Evolutionary conservation across 345 rosid genomes (phyloP).

Genomic region (rapeseed (Brassica napus)): DNA sequence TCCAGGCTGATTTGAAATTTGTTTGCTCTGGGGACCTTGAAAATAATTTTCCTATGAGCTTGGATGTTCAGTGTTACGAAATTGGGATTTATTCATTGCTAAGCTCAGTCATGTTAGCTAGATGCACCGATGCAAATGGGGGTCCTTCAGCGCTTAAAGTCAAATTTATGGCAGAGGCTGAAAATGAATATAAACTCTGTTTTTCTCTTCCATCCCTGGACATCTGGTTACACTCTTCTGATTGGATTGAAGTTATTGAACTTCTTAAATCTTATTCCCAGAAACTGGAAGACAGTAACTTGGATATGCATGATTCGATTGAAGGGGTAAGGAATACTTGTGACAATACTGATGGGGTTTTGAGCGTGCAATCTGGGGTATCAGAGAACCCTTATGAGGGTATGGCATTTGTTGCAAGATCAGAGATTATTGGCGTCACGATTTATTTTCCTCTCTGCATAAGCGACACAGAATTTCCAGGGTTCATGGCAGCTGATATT

Average conservation of each 20-base stretch:
- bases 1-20: slow-evolving; percentile 61
- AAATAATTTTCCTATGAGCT: slow-evolving; percentile 46
- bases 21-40: slow-evolving; percentile 55
- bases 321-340: slow-evolving; percentile 28
- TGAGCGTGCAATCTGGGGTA: slow-evolving; percentile 29
- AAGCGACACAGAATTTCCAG: slow-evolving; percentile 36
- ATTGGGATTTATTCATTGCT: slow-evolving; percentile 53
- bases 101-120: slow-evolving; percentile 58
- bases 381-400: slow-evolving; percentile 31
- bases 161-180: slow-evolving; percentile 46
- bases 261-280: slow-evolving; percentile 41
- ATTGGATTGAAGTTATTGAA: slow-evolving; percentile 61
- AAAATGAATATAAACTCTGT: slow-evolving; percentile 44
- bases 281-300: slow-evolving; percentile 40
- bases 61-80: slow-evolving; percentile 54
- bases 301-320: slow-evolving; percentile 23
- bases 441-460: slow-evolving; percentile 55
- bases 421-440: slow-evolving; percentile 57
- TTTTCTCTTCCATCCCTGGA: slow-evolving; percentile 71
- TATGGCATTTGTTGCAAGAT: slow-evolving; percentile 42
- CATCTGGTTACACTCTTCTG: slow-evolving; percentile 65
- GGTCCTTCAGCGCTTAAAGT: slow-evolving; percentile 51
- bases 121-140: slow-evolving; percentile 46
- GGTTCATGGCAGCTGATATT: slow-evolving; percentile 40
- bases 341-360: slow-evolving; percentile 38